phyloP scores from a whole-genome alignment of 192 early-diverging fungal genomes.

The Chytriomyces sp. region DNA sequence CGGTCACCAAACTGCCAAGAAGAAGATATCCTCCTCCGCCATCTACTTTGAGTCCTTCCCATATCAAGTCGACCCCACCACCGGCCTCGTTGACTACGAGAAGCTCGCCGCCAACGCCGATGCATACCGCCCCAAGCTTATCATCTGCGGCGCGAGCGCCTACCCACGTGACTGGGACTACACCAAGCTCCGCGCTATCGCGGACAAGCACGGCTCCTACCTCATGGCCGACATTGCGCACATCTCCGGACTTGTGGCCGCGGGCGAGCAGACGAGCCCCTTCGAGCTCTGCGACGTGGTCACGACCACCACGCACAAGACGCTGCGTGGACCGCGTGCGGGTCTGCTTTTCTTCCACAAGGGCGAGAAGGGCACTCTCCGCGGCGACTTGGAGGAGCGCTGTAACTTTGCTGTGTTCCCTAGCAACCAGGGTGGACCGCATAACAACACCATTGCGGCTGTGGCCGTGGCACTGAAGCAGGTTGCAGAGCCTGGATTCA shows the following conservation, averaged over 20 bases:
- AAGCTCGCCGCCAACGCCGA: constrained; percentile 88
- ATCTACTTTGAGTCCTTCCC: constrained; percentile 99
- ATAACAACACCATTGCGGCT: constrained; percentile 99
- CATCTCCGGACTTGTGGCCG: constrained; percentile 94
- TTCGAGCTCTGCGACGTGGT: constrained; percentile 99
- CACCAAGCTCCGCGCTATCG: constrained; percentile 87
- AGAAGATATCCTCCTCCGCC: constrained; percentile 99
- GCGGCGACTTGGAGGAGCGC: constrained; percentile 82
- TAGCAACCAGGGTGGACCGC: constrained; percentile 98
- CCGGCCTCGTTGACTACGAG: constrained; percentile 94
- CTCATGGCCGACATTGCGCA: constrained; percentile 99
- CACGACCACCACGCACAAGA: constrained; percentile 99
- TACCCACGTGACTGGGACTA: constrained; percentile 99
- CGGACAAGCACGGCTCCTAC: constrained; percentile 94
- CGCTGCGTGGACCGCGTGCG: constrained; percentile 97
- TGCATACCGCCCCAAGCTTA: constrained; percentile 95
- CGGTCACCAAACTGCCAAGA: constrained; percentile 99
- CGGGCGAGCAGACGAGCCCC: constrained; percentile 86
- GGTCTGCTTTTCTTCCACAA: constrained; percentile 98
- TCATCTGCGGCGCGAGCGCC: constrained; percentile 98
- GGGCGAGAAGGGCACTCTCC: constrained; percentile 70
- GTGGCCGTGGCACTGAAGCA: constrained; percentile 98
- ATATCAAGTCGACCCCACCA: constrained; percentile 88
- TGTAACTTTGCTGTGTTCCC: constrained; percentile 99
- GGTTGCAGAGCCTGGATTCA: constrained; percentile 91